phyloP scores from a whole-genome alignment of 2,329 filamentous ascomycete genomes.

The Xylaria sp. region DNA sequence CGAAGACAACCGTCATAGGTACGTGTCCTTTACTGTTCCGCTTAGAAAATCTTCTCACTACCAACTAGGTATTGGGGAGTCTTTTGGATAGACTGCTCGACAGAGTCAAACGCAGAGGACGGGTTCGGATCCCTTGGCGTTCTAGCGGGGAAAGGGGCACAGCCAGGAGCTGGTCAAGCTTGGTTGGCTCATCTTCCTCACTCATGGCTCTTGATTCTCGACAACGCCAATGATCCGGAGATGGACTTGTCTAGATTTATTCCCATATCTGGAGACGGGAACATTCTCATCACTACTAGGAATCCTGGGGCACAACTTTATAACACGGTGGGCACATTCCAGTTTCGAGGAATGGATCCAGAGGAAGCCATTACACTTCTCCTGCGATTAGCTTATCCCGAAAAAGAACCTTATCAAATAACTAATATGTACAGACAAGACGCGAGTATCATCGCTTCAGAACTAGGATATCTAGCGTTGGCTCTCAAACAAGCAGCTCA shows the following conservation, averaged over 20 bases:
- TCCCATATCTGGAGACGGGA: conserved; percentile 11
- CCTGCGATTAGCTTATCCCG: conserved; percentile 17
- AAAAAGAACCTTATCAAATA: background rate
- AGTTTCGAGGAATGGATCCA: conserved; percentile 24
- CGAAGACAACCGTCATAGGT: conserved; percentile 20
- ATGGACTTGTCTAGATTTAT: conserved; percentile 23
- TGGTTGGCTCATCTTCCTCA: conserved; percentile 20
- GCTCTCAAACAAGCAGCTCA: conserved; percentile 25
- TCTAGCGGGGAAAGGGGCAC: conserved; percentile 19
- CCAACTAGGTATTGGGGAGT: conserved; percentile 19
- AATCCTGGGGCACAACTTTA: conserved; percentile 22
- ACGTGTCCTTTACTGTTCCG: background rate
- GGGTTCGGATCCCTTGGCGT: conserved; percentile 11
- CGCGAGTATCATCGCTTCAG: conserved; percentile 16
- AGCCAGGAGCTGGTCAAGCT: conserved; percentile 14
- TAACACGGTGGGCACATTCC: conserved; percentile 13
- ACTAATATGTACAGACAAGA: conserved; percentile 8
- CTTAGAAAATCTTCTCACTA: background rate
- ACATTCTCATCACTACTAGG: conserved; percentile 22
- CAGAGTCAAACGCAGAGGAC: conserved; percentile 17
- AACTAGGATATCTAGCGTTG: conserved; percentile 22
- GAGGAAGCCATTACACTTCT: conserved; percentile 24
- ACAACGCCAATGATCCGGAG: conserved; percentile 20
- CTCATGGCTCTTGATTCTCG: conserved; percentile 22
- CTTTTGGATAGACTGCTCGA: conserved; percentile 25